Conservation (phyloP, 208 protist species). For the Lotmaria passim region DNA sequence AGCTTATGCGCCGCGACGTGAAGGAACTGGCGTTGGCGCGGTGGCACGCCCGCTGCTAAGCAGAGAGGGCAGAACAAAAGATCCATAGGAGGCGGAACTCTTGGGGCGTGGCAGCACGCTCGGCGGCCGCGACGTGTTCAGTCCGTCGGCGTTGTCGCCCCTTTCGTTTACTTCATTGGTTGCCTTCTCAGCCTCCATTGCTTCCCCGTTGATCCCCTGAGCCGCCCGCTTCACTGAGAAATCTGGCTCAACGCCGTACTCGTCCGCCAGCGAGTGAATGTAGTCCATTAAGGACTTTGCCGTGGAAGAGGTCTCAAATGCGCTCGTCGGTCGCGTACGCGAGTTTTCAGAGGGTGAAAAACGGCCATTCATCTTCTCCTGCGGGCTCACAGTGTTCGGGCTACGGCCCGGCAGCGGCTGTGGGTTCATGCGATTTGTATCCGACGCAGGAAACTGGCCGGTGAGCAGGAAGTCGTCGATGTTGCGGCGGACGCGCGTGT, state of each 20-base stretch:
- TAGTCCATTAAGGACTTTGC: conserved; percentile 25
- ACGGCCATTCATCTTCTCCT: neutral
- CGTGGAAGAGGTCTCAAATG: neutral
- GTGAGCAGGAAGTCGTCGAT: conserved; percentile 31
- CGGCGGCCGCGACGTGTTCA: conserved; percentile 8
- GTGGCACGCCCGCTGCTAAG: conserved; percentile 9
- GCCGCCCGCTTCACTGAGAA: neutral
- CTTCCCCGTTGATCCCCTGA: neutral
- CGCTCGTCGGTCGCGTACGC: conserved; percentile 11
- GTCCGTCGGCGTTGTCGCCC: neutral
- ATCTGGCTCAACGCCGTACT: conserved; percentile 21
- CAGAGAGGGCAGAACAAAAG: neutral
- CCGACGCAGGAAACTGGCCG: conserved; percentile 17
- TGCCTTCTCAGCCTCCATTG: neutral
- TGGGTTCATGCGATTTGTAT: conserved; percentile 5
- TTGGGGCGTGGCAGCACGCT: conserved; percentile 8
- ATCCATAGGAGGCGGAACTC: conserved; percentile 1
- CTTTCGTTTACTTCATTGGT: neutral
- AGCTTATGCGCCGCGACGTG: neutral
- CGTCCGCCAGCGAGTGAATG: conserved; percentile 14
- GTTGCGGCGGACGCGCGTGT: conserved; percentile 16
- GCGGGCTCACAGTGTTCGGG: neutral
- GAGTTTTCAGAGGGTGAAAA: conserved; percentile 2
- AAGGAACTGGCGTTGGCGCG: neutral
- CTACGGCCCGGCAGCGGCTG: neutral